Evolutionary conservation across 169 alveolate genomes (phyloP).

Genomic region (Plasmodium reichenowi): DNA sequence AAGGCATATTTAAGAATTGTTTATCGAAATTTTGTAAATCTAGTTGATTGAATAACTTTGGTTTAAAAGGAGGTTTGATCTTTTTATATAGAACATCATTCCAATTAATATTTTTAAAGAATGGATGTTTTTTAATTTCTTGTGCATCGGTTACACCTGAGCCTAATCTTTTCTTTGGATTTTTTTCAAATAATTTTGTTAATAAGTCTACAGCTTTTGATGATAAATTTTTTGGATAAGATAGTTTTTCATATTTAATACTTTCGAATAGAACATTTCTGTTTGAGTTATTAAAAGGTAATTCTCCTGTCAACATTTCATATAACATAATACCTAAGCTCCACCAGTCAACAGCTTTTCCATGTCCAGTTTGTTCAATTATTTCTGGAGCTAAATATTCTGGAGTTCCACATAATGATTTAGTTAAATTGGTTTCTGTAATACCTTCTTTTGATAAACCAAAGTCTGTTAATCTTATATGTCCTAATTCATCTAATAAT

Average conservation of each 20-base stretch:
- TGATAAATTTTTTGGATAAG: conserved; percentile 77
- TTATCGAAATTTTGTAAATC: conserved; percentile 81
- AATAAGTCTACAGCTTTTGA: conserved; percentile 85
- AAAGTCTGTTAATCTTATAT: conserved; percentile 88
- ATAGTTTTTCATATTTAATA: conserved; percentile 81
- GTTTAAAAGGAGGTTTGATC: conserved; percentile 86
- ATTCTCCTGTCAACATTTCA: conserved; percentile 90
- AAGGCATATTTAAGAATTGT: conserved; percentile 54
- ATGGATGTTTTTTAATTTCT: conserved; percentile 87
- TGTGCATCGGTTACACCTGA: conserved; percentile 81
- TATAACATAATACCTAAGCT: conserved; percentile 87
- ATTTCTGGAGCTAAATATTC: conserved; percentile 92
- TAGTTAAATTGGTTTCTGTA: conserved; percentile 77
- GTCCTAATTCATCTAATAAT: conserved; percentile 84
- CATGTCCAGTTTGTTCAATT: conserved; percentile 88
- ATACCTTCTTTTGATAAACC: conserved; percentile 87
- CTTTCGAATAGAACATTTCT: conserved; percentile 81
- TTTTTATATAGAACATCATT: conserved; percentile 76
- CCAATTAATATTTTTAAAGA: conserved; percentile 89
- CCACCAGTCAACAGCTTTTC: conserved; percentile 91
- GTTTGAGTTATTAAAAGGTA: conserved; percentile 88
- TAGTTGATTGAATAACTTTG: conserved; percentile 77
- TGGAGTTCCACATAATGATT: conserved; percentile 90
- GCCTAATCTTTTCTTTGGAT: conserved; percentile 90
- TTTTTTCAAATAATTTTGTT: conserved; percentile 84